These are phyloP conservation scores for Entomortierella chlamydospora DNA, from an alignment of 192 early-diverging fungal species.

Conservation along the genomic window DNA sequence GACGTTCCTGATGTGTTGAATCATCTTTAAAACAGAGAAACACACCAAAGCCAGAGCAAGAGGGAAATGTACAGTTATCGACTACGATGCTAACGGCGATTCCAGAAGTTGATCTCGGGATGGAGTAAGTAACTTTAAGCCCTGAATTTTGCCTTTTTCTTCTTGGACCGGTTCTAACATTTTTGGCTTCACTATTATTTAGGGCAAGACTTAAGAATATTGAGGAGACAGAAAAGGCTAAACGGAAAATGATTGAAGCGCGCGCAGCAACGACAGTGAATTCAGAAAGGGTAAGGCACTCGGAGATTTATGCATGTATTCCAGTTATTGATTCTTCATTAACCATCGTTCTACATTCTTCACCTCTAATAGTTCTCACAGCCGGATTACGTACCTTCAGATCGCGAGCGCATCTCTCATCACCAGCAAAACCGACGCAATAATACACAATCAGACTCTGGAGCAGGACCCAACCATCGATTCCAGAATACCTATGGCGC, in stretches of 20 bases:
- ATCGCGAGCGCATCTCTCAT: constrained; percentile 38
- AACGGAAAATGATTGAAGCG: constrained; percentile 67
- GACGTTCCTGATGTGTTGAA: background rate
- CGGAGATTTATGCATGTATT: background rate
- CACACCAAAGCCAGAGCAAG: constrained; percentile 72
- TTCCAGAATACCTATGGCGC: constrained; percentile 36
- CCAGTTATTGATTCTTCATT: constrained; percentile 9
- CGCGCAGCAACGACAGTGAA: constrained; percentile 36
- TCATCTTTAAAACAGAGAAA: constrained; percentile 51
- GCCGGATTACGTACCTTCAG: constrained; percentile 24
- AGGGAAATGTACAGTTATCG: constrained; percentile 89
- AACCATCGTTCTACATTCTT: background rate
- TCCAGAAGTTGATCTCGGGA: constrained; percentile 91
- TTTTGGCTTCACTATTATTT: background rate
- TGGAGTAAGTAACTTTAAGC: constrained; percentile 62
- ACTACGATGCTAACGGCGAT: constrained; percentile 92
- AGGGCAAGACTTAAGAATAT: constrained; percentile 77
- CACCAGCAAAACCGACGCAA: constrained; percentile 45
- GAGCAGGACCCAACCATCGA: constrained; percentile 38
- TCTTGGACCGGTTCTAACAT: background rate
- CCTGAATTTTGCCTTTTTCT: constrained; percentile 4
- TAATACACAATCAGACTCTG: constrained; percentile 12
- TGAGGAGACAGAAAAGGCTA: constrained; percentile 83
- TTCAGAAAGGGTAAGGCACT: constrained; percentile 29
- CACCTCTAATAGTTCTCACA: constrained; percentile 19